Percentiles rank a stretch among this genome's conserved stretches.
phyloP scores from a whole-genome alignment of 768 basidiomycete genomes.

The Chalciporus chontae region DNA sequence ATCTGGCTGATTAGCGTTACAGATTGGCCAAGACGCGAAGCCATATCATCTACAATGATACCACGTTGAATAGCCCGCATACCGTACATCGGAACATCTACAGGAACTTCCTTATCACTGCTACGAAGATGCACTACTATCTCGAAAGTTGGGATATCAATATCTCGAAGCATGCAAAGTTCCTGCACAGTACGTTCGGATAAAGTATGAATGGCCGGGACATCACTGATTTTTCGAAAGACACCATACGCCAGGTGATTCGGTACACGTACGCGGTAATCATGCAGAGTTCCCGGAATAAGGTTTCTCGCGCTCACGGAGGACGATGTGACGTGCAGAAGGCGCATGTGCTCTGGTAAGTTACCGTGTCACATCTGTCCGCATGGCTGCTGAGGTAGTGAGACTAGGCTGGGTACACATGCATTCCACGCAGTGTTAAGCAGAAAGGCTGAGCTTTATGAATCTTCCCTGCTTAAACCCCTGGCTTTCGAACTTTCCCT shows the following conservation, averaged over 20 bases:
- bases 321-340: conserved; percentile 47
- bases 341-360: conserved; percentile 59
- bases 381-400: conserved; percentile 4
- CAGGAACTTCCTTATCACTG: conserved; percentile 76
- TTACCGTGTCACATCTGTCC: background rate
- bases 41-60: conserved; percentile 81
- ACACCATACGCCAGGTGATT: conserved; percentile 59
- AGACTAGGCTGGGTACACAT: conserved; percentile 69
- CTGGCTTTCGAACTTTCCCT: conserved; percentile 51
- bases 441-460: conserved; percentile 49
- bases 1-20: conserved; percentile 7
- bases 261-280: conserved; percentile 52
- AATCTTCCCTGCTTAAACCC: conserved; percentile 40
- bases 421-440: conserved; percentile 71
- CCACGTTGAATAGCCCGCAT: conserved; percentile 55
- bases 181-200: conserved; percentile 50
- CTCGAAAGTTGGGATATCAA: conserved; percentile 57
- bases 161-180: conserved; percentile 41
- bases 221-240: conserved; percentile 35
- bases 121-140: conserved; percentile 86
- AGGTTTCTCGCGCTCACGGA: conserved; percentile 35
- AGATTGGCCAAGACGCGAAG: conserved; percentile 72
- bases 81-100: conserved; percentile 80
- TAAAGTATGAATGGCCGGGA: background rate
- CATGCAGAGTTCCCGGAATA: conserved; percentile 41